Percentiles rank a stretch among this genome's conserved stretches.
These are phyloP conservation scores for Scheffersomyces amazonensis DNA, from an alignment of 805 yeast species.

Conservation along the genomic window DNA sequence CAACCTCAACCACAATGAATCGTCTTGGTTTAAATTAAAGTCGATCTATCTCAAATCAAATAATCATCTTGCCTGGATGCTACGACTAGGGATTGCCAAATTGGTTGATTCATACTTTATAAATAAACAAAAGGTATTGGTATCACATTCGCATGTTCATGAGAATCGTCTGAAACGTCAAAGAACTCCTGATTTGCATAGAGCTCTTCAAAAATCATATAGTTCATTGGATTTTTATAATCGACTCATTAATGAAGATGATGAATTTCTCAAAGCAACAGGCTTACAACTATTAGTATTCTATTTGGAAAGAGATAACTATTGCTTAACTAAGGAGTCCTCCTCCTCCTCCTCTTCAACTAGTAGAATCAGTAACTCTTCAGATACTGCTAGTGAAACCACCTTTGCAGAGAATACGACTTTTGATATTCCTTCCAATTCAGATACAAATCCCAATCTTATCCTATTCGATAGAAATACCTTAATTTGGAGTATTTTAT, in stretches of 20 bases:
- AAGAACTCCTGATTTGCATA: slow-evolving; percentile 18
- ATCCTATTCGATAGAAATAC: neutral
- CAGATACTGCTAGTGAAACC: neutral
- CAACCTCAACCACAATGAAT: slow-evolving; percentile 1
- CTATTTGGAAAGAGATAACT: slow-evolving; percentile 9
- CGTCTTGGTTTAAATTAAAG: slow-evolving; percentile 23
- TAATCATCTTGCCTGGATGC: slow-evolving; percentile 38
- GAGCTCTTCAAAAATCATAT: slow-evolving; percentile 15
- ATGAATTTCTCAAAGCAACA: neutral
- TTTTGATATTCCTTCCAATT: neutral
- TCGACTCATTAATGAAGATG: slow-evolving; percentile 16
- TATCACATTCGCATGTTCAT: neutral
- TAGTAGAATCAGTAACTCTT: neutral
- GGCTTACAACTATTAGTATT: slow-evolving; percentile 17
- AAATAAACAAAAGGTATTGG: slow-evolving; percentile 11
- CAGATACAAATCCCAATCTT: neutral
- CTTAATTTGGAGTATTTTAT: neutral
- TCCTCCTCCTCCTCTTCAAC: no score
- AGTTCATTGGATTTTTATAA: slow-evolving; percentile 19
- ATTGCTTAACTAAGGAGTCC: no score
- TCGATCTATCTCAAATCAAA: slow-evolving; percentile 17
- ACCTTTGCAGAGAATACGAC: neutral
- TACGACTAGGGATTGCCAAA: slow-evolving; percentile 29
- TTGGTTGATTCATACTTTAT: slow-evolving; percentile 29
- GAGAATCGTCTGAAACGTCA: slow-evolving; percentile 19